Evolutionary conservation across 495 filamentous ascomycete genomes (phyloP).

Genomic region (Aspergillus baeticus): DNA sequence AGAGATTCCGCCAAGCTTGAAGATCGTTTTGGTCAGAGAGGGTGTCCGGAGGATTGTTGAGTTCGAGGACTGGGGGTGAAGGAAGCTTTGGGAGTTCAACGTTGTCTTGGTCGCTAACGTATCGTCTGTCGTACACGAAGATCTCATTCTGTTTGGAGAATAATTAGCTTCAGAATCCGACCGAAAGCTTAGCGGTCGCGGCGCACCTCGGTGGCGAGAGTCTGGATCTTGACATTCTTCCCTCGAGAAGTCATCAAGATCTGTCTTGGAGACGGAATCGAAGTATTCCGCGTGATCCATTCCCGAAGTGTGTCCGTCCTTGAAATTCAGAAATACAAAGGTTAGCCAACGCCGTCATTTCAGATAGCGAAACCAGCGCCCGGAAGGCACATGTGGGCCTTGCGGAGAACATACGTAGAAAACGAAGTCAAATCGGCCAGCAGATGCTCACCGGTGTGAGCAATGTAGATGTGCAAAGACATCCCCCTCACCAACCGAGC

Average conservation of each 20-base stretch:
- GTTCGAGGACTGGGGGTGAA: slow-evolving; percentile 55
- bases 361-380: slow-evolving; percentile 1
- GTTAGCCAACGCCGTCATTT: slow-evolving; percentile 20
- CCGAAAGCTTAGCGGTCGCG: slow-evolving; percentile 1
- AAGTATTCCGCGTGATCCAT: slow-evolving; percentile 66
- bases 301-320: slow-evolving; percentile 68
- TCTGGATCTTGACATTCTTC: slow-evolving; percentile 74
- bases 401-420: slow-evolving; percentile 56
- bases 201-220: slow-evolving; percentile 71
- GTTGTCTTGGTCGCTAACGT: slow-evolving; percentile 45
- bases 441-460: slow-evolving; percentile 84
- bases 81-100: slow-evolving; percentile 55
- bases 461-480: slow-evolving; percentile 80
- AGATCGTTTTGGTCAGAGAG: slow-evolving; percentile 71
- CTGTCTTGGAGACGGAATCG: slow-evolving; percentile 67
- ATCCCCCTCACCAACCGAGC: slow-evolving; percentile 52
- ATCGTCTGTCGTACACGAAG: slow-evolving; percentile 78
- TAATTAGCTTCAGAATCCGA: background rate
- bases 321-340: slow-evolving; percentile 1
- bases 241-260: slow-evolving; percentile 82
- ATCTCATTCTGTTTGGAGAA: slow-evolving; percentile 66
- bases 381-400: slow-evolving; percentile 6
- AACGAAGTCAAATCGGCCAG: slow-evolving; percentile 67
- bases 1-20: slow-evolving; percentile 79
- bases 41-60: slow-evolving; percentile 66